Evolutionary conservation across 1,139 yeast species (phyloP), one percentile per base, ranked within the genome.

Genomic region (Torulaspora globosa): DNA sequence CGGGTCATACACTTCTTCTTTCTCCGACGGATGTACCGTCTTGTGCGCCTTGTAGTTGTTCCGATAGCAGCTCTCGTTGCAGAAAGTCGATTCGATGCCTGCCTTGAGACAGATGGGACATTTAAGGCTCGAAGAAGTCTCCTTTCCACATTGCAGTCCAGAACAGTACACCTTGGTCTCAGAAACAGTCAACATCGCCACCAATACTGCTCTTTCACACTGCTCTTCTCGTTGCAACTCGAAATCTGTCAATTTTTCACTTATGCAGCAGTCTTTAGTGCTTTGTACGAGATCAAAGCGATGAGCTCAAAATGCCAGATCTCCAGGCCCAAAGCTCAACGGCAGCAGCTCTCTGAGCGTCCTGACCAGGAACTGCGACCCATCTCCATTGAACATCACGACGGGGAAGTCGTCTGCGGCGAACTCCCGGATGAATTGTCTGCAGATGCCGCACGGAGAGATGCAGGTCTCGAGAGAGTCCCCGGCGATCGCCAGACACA

Each of bases 371-470:
- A 63, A 69, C 41, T 68, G 62, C 14, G 70, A 58, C 0, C 83
- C 87, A 40, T 71, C 73, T 1, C 62, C 65, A 43, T 76, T 74
- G 57, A 79, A 81, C 89, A 87, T 81, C 56, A 74, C 75, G 1
- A 86, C 65, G 0, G 82, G 81, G 18, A 79, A 62, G 2, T 72
- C 66, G 2, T 63, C 62, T 1, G 70, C 26, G 4, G 55, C 76
- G 65, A 88, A 89, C 64, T 89, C 97, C 27, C 95, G 71, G 31
- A 89, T 79, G 50, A 85, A 78, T 64, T 92, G 98, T 47, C 98
- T 74, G 60, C 98, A 92, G 36, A 92, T 83, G 2, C 98, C 98
- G 65, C 98, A 92, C 0, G 98, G 98, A 8, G 90, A 74, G 14
- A 86, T 81, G 21, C 82, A 74, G 10, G 73, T 74, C 0, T 68